Conservation (phyloP, 2,329 filamentous ascomycete species). For the Penicillium polonicum region DNA sequence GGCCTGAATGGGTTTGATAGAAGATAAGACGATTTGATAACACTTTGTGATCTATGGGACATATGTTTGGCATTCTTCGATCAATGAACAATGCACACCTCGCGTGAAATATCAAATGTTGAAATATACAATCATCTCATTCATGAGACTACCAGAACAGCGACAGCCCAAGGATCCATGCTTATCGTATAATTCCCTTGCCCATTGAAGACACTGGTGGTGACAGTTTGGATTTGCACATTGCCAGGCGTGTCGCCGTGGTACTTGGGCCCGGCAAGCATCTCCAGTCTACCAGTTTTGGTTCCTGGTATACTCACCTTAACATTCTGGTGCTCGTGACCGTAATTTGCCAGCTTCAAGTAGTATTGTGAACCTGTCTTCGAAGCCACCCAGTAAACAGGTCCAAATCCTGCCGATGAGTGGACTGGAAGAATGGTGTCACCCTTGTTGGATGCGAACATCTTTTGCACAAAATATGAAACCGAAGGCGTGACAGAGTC, state of each 20-base stretch:
- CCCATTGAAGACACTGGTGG: conserved; percentile 9
- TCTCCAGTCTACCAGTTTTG: conserved; percentile 22
- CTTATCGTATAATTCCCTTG: conserved; percentile 22
- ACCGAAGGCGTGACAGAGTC: conserved; percentile 32
- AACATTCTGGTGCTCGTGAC: conserved; percentile 22
- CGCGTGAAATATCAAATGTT: neutral
- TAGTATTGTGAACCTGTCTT: conserved; percentile 23
- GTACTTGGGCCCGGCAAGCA: conserved; percentile 23
- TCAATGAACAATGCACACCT: neutral
- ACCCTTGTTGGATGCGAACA: conserved; percentile 38
- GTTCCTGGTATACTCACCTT: conserved; percentile 28
- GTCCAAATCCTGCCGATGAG: conserved; percentile 28
- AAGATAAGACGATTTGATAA: no score
- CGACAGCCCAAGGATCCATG: conserved; percentile 29
- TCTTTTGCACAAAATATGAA: conserved; percentile 38
- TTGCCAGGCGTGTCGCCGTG: conserved; percentile 23
- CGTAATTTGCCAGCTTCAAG: conserved; percentile 36
- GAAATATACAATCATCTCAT: neutral
- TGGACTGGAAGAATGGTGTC: conserved; percentile 31
- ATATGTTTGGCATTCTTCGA: neutral
- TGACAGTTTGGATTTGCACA: conserved; percentile 17
- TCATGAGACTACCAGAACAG: conserved; percentile 25
- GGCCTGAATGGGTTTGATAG: no score
- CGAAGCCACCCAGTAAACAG: conserved; percentile 38
- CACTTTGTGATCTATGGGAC: conserved; percentile 10